Conservation (phyloP, 2,329 filamentous ascomycete genomes). For the Fusarium graminum region DNA sequence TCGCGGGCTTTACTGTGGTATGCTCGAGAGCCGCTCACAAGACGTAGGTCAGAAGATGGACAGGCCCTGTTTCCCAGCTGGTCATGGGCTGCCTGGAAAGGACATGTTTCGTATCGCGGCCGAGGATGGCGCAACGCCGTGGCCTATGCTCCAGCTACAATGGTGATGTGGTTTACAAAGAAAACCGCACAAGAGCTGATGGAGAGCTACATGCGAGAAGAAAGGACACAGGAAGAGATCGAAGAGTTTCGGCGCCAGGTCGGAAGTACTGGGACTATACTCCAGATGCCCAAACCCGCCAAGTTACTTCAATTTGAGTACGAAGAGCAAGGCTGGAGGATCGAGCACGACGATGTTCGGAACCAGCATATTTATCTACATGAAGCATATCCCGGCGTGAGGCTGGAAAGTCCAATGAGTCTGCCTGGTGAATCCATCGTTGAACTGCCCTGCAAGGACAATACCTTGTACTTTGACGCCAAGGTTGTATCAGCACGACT, state of each 20-base stretch:
- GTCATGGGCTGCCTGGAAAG: slow-evolving; percentile 34
- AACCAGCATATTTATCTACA: slow-evolving; percentile 24
- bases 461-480: slow-evolving; percentile 1
- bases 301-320: slow-evolving; percentile 11
- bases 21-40: slow-evolving; percentile 11
- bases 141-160: background rate
- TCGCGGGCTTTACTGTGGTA: slow-evolving; percentile 18
- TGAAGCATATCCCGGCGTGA: slow-evolving; percentile 12
- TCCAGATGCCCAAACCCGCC: background rate
- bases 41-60: slow-evolving; percentile 8
- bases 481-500: background rate
- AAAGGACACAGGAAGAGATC: slow-evolving; percentile 21
- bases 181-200: slow-evolving; percentile 7
- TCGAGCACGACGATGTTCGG: slow-evolving; percentile 3
- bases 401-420: slow-evolving; percentile 13
- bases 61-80: slow-evolving; percentile 19
- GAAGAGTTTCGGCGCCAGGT: background rate
- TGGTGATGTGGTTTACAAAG: slow-evolving; percentile 12
- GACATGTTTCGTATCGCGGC: slow-evolving; percentile 15
- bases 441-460: slow-evolving; percentile 7
- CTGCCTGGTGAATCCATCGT: slow-evolving; percentile 8
- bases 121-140: slow-evolving; percentile 27
- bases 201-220: background rate
- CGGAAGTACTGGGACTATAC: background rate
- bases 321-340: slow-evolving; percentile 13